Conservation (phyloP, 441 rosid genomes). For the Erodium trifolium region DNA sequence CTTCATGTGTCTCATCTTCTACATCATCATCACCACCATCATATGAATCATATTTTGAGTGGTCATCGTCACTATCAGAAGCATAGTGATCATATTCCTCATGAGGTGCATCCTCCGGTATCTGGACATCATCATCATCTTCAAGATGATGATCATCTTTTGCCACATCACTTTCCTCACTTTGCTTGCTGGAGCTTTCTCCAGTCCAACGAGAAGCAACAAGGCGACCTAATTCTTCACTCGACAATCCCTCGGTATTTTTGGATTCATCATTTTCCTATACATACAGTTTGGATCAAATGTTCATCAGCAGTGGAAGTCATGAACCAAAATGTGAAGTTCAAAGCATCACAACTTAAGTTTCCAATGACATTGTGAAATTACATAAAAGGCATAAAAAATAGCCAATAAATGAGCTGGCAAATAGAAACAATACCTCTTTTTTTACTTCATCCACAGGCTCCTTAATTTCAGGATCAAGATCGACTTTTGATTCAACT, state of each 20-base stretch:
- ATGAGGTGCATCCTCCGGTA: slow-evolving; percentile 8
- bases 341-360: background rate
- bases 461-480: slow-evolving; percentile 28
- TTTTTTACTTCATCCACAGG: slow-evolving; percentile 29
- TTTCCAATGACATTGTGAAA: background rate
- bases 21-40: slow-evolving; percentile 21
- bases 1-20: slow-evolving; percentile 5
- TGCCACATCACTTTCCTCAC: slow-evolving; percentile 24
- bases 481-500: slow-evolving; percentile 33
- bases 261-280: slow-evolving; percentile 35
- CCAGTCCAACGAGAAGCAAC: slow-evolving; percentile 99
- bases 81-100: slow-evolving; percentile 32
- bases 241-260: slow-evolving; percentile 55
- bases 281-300: background rate
- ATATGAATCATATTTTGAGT: slow-evolving; percentile 27
- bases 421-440: slow-evolving; percentile 24
- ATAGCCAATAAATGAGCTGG: background rate
- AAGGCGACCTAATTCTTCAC: slow-evolving; percentile 88
- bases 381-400: background rate
- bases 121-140: background rate
- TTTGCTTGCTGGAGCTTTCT: slow-evolving; percentile 45
- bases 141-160: slow-evolving; percentile 21
- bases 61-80: slow-evolving; percentile 67
- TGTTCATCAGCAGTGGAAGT: background rate
- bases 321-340: slow-evolving; percentile 1